Evolutionary conservation across 129 eudicot species (phyloP), one percentile per base, ranked within the genome.

Genomic region (Artemisia argyi): DNA sequence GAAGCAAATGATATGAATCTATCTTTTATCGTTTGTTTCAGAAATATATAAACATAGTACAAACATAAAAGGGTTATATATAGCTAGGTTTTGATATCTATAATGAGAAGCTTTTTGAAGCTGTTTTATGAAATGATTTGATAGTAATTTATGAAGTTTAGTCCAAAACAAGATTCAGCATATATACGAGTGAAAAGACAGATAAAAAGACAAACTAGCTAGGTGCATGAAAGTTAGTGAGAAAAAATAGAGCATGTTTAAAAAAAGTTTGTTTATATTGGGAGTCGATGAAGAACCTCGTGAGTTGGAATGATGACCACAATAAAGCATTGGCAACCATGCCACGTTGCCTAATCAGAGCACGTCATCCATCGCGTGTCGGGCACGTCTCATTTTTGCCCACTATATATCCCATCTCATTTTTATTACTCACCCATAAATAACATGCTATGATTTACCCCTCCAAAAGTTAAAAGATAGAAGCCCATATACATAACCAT

Each of bases 321-420:
- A 20, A 20, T 20, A 22, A 75, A 69, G 22, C 52, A 22, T 77
- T 62, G 59, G 46, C 18, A 70, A 77, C 12, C 22, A 16, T 71
- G 82, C 77, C 77, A 71, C 77, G 82, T 78, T 64, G 82, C 65
- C 77, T 71, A 71, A 78, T 78, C 53, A 71, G 73, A 28, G 55
- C 55, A 15, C 72, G 68, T 78, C 77, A 78, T 78, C 61, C 61
- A 50, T 20, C 67, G 26, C 82, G 72, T 78, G 61, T 72, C 67
- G 53, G 73, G 44, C 77, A 78, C 82, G 82, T 78, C 73, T 64
- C 73, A 78, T 18, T 22, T 17, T 59, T 46, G 50, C 58, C 76
- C 68, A 60, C 76, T 72, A 59, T 72, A 1, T 58, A 20, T 20
- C 22, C 26, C 59, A 0, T 58, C 24, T 44, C 48, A 20, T 46